Percentiles rank a stretch among this genome's conserved stretches.
Conservation (phyloP, 116 monocot species). For the Thalassia testudinum region DNA sequence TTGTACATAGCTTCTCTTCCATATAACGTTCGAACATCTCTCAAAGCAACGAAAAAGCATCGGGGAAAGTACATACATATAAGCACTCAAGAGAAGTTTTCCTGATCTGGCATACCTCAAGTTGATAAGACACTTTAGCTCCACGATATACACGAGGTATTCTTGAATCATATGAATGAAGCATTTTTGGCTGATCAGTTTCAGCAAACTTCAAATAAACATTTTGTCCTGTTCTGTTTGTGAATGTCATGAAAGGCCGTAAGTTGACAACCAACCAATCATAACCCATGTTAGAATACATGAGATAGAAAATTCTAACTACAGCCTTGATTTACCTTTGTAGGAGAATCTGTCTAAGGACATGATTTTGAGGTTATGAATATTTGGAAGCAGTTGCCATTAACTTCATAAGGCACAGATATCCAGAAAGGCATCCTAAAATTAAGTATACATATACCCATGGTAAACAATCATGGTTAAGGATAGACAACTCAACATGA, state of each 20-base stretch:
- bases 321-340: conserved; percentile 45
- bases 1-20: too few species aligned
- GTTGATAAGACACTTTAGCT: conserved; percentile 29
- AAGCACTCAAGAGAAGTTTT: too few species aligned
- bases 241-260: conserved; percentile 86
- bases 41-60: too few species aligned
- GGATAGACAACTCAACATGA: background rate
- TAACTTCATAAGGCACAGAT: conserved; percentile 61
- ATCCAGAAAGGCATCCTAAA: conserved; percentile 89
- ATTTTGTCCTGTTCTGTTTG: conserved; percentile 72
- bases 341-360: conserved; percentile 72
- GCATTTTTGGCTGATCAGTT: conserved; percentile 51
- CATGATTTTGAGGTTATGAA: conserved; percentile 80
- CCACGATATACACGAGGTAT: conserved; percentile 44
- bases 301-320: conserved; percentile 4
- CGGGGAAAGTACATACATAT: too few species aligned
- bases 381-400: conserved; percentile 55
- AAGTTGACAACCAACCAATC: conserved; percentile 53
- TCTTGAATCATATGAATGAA: conserved; percentile 46
- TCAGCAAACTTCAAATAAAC: conserved; percentile 46
- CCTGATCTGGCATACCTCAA: conserved; percentile 61
- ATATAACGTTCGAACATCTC: too few species aligned
- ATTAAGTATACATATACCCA: background rate
- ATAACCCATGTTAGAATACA: background rate
- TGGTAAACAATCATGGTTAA: background rate